Percentiles rank a stretch among this genome's conserved stretches.
phyloP scores from a whole-genome alignment of 2,329 filamentous ascomycete species.

The Aspergillus fumigatus region DNA sequence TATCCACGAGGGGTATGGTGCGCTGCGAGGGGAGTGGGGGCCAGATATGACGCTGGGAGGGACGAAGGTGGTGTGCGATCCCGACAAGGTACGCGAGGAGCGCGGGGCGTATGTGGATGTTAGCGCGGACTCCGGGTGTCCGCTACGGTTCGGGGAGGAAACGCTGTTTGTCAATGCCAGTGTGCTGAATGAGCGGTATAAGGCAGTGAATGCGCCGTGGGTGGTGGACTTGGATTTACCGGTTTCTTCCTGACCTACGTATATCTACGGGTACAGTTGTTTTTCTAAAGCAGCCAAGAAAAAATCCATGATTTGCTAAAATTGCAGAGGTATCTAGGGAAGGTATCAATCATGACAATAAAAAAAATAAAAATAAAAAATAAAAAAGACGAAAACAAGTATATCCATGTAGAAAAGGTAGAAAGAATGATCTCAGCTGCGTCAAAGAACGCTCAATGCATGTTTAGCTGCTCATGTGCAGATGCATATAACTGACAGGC shows the following conservation, averaged over 20 bases:
- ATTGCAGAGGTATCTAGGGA: constrained; percentile 4
- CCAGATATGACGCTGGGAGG: constrained; percentile 6
- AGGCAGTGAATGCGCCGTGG: constrained; percentile 51
- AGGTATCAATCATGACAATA: constrained; percentile 6
- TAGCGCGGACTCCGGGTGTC: constrained; percentile 21
- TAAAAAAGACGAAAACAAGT: constrained; percentile 8
- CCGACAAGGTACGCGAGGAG: constrained; percentile 27
- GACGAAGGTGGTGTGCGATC: constrained; percentile 18
- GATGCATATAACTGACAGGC: constrained; percentile 2
- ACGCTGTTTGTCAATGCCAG: constrained; percentile 57
- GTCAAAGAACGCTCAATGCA: constrained; percentile 16
- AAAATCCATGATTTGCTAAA: neutral
- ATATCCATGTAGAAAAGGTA: constrained; percentile 6
- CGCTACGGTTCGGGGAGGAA: constrained; percentile 44
- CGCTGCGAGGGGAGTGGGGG: neutral
- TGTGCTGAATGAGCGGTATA: constrained; percentile 49
- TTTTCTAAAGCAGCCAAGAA: no score
- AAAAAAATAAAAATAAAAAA: no score
- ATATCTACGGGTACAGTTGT: no score
- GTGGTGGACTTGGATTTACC: constrained; percentile 51
- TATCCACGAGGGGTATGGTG: no score
- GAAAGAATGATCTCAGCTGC: neutral
- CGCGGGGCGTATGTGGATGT: constrained; percentile 33
- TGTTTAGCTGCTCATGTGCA: constrained; percentile 2
- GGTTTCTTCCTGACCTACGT: neutral